Base-by-base conservation (phyloP, 345 rosid species). In the Brassica rapa region DNA sequence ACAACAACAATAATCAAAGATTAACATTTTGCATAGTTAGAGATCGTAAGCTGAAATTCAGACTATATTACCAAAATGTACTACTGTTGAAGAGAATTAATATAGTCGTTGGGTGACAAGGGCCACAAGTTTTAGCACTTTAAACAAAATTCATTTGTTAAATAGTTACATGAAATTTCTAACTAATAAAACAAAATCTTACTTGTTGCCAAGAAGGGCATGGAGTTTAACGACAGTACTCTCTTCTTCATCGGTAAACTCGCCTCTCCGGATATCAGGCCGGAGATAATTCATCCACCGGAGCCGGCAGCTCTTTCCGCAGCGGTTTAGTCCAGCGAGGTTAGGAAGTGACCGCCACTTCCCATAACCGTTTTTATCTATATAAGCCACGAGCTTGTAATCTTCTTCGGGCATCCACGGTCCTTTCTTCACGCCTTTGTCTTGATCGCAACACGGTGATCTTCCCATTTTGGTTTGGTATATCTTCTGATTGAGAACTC, bases 241-340 rank as follows among this genome's bases (percentile, higher is more conserved):
- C 81, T 93, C 96, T 85, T 93, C 98, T 35, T 90, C 91, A 3
- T 88, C 85, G 10, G 91, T 76, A 81, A 93, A 90, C 32, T 83
- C 85, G 11, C 98, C 98, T 80, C 98, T 79, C 80, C 86, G 87
- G 72, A 93, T 91, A 79, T 93, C 97, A 25, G 98, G 97, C 46
- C 98, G 88, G 60, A 93, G 86, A 79, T 93, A 93, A 84, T 93
- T 91, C 71, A 86, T 91, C 98, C 98, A 91, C 55, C 98, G 80
- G 1, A 93, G 86, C 14, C 98, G 83, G 81, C 98, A 93, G 77
- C 98, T 93, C 76, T 93, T 93, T 1, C 98, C 98, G 62, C 98
- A 90, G 56, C 98, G 86, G 85, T 88, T 89, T 19, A 93, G 81
- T 2, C 98, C 98, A 15, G 97, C 96, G 19, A 70, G 85, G 80